A percentile compares a stretch with the other conserved stretches of the same genome.
phyloP scores from a whole-genome alignment of 2,329 filamentous ascomycete genomes.

The Exophiala xenobiotica region DNA sequence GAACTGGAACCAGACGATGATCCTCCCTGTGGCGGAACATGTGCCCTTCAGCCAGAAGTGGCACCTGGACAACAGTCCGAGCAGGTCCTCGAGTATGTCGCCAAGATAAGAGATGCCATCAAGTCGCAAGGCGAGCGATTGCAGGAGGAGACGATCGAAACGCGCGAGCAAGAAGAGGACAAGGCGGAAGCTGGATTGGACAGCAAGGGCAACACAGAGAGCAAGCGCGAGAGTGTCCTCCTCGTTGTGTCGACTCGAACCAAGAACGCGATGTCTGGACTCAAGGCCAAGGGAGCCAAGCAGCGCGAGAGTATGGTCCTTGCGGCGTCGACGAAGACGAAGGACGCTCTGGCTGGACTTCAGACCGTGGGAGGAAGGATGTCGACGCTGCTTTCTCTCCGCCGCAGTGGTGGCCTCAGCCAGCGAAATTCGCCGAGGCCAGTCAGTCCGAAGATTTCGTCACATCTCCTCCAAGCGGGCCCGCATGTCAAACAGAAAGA shows the following conservation, averaged over 20 bases:
- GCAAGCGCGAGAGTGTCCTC: conserved; percentile 1
- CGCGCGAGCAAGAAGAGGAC: not conserved
- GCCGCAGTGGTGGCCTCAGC: not conserved
- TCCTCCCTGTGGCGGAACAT: not conserved
- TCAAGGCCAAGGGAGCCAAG: conserved; percentile 1
- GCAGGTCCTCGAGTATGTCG: conserved; percentile 9
- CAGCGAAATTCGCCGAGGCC: not conserved
- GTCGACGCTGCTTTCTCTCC: not conserved
- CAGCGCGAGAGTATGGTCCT: conserved; percentile 1
- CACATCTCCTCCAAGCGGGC: not conserved
- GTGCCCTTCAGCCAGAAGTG: not conserved
- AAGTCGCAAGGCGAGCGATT: conserved; percentile 7
- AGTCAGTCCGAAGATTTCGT: not conserved
- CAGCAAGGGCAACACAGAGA: conserved; percentile 33
- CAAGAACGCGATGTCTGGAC: not conserved
- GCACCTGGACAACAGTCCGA: too few species aligned
- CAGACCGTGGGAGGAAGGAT: not conserved
- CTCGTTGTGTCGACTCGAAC: not conserved
- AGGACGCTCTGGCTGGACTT: not conserved
- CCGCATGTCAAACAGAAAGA: too few species aligned
- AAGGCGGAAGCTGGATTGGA: conserved; percentile 37
- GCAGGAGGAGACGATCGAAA: not conserved
- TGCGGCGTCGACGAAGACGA: not conserved
- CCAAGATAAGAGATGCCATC: conserved; percentile 12
- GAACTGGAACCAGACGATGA: conserved; percentile 7